Evolutionary conservation across 106 monocot species (phyloP).

Genomic region (Platanthera guangdongensis): DNA sequence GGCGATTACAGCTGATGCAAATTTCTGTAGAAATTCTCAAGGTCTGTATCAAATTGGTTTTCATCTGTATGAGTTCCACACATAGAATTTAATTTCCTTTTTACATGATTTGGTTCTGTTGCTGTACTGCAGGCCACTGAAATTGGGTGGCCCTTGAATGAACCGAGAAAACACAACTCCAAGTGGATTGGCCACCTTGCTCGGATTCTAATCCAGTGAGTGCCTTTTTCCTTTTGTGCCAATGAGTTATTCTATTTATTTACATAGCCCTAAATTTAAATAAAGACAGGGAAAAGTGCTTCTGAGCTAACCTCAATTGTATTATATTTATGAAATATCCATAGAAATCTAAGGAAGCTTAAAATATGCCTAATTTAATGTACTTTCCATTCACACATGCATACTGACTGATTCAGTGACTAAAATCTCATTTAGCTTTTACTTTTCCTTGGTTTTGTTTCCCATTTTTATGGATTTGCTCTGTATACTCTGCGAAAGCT

Average conservation of each 20-base stretch:
- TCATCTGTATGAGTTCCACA: not conserved
- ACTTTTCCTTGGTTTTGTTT: no score
- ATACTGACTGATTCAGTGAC: no score
- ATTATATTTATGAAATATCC: not conserved
- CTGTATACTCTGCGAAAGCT: no score
- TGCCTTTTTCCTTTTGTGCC: not conserved
- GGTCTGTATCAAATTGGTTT: not conserved
- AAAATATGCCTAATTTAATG: not conserved
- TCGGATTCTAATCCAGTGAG: slow-evolving; percentile 63
- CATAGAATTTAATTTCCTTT: not conserved
- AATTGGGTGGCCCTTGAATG: slow-evolving; percentile 69
- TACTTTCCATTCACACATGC: not conserved
- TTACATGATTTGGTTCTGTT: slow-evolving; percentile 4
- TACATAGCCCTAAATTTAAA: not conserved
- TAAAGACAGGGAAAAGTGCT: not conserved
- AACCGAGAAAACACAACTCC: slow-evolving; percentile 57
- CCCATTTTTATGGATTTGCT: no score
- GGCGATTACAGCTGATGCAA: slow-evolving; percentile 70
- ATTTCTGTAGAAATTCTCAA: slow-evolving; percentile 41
- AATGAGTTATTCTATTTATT: not conserved
- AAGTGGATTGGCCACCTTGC: slow-evolving; percentile 62
- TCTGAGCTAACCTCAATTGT: not conserved
- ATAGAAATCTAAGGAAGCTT: not conserved
- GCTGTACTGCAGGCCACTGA: slow-evolving; percentile 50
- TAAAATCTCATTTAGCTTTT: no score